Evolutionary conservation across 2,329 filamentous ascomycete species (phyloP), one percentile per base, ranked within the genome.

Genomic region (Ophiocordyceps unilateralis): DNA sequence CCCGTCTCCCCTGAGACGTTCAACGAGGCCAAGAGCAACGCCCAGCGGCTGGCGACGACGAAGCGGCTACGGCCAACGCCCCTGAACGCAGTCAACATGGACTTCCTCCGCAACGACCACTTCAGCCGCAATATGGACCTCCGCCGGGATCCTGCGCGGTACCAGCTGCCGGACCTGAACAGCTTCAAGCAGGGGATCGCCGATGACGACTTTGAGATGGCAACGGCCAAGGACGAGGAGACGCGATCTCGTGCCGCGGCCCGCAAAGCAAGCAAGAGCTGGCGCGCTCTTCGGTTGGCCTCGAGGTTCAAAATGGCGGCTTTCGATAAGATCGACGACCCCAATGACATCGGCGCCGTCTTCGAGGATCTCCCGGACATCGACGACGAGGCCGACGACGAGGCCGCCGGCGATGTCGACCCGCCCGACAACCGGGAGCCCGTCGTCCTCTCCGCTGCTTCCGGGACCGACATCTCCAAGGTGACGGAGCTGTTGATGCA

Each of bases 291-390:
- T 48, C 78, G 91, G 42, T 74, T 93, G 49, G 83, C 86, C 10
- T 78, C 82, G 44, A 77, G 76, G 49, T 77, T 70, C 44, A 82
- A 81, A 52, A 71, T 96, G 50, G 72, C 76, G 39, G 66, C 78
- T 19, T 91, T 96, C 58, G 88, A 96, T 59, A 85, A 82, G 59
- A 83, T 94, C 40, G 87, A 94, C 44, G 80, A 87, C 49, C 79
- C 83, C 36, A 83, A 82, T 55, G 83, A 85, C 47, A 69, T 81
- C 26, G 68, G 69, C 43, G 54, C 65, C 28, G 64, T 81, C 12
- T 81, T 78, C 46, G 60, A 71, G 43, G 68, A 74, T 30, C 54
- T 63, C 26, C 55, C 67, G 12, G 52, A 51, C 7, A 51, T 51
- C 3, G 58, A 53, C 2, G 63, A 63, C 20, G 60, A 57, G 3